Conservation (phyloP, 495 filamentous ascomycete species). For the Staphylotrichum longicolle region DNA sequence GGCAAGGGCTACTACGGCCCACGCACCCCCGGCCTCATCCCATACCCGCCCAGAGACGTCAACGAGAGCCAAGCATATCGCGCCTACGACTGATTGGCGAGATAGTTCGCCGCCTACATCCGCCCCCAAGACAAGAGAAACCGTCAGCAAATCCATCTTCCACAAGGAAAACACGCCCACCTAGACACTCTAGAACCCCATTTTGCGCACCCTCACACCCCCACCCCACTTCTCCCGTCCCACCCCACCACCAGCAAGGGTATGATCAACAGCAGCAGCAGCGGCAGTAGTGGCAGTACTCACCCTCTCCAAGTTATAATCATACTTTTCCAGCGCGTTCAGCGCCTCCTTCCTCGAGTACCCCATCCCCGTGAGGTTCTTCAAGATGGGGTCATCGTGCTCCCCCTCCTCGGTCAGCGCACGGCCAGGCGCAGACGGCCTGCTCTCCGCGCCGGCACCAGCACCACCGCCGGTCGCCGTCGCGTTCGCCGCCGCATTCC, state of each 20-base stretch:
- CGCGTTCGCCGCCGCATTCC: conserved; percentile 30
- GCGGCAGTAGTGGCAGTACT: conserved; percentile 28
- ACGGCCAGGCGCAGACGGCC: conserved; percentile 51
- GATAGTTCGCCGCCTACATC: conserved; percentile 49
- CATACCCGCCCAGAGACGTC: no score
- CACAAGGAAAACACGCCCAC: neutral
- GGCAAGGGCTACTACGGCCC: no score
- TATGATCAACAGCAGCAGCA: neutral
- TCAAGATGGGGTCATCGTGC: conserved; percentile 87
- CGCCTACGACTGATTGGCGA: conserved; percentile 43
- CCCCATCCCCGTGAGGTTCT: conserved; percentile 88
- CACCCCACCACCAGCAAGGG: neutral
- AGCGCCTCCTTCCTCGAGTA: conserved; percentile 78
- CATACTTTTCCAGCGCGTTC: conserved; percentile 84
- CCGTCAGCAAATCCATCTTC: conserved; percentile 16
- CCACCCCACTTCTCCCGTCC: conserved; percentile 1
- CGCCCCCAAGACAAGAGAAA: conserved; percentile 34
- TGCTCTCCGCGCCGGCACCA: conserved; percentile 12
- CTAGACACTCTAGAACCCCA: neutral
- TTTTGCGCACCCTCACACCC: no score
- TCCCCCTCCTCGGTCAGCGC: conserved; percentile 71
- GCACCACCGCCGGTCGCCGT: neutral
- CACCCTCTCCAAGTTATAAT: conserved; percentile 95
- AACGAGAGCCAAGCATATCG: no score
- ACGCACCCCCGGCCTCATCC: no score